A percentile compares a stretch with the other conserved stretches of the same genome.
Evolutionary conservation across 2,329 filamentous ascomycete species (phyloP).

Genomic region (Penicillium sp.): DNA sequence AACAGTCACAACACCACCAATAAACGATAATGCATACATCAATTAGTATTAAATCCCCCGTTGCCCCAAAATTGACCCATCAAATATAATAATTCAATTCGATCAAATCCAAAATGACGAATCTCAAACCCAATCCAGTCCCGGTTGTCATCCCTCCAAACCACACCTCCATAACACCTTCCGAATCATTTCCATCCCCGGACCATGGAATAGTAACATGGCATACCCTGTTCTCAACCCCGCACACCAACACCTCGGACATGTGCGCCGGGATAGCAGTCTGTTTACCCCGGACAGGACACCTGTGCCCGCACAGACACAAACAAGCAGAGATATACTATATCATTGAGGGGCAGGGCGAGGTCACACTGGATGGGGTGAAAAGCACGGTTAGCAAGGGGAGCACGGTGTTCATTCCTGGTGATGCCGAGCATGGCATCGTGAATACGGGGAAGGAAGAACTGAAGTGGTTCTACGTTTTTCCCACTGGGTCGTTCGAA

Average conservation of each 20-base stretch:
- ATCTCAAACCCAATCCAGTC: not conserved
- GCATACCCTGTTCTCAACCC: slow-evolving; percentile 43
- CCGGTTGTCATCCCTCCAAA: slow-evolving; percentile 6
- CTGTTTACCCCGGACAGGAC: slow-evolving; percentile 33
- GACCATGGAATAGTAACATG: slow-evolving; percentile 30
- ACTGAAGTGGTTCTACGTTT: slow-evolving; percentile 44
- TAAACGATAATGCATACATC: not conserved
- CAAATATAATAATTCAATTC: not conserved
- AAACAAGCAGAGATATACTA: slow-evolving; percentile 47
- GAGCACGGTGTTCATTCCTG: slow-evolving; percentile 43
- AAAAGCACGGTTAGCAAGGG: slow-evolving; percentile 35
- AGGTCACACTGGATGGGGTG: slow-evolving; percentile 40
- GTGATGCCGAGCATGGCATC: slow-evolving; percentile 46
- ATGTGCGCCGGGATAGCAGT: slow-evolving; percentile 41
- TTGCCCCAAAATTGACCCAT: no score
- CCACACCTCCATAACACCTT: slow-evolving; percentile 3
- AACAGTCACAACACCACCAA: not conserved
- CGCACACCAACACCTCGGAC: slow-evolving; percentile 34
- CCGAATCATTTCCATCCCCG: slow-evolving; percentile 18
- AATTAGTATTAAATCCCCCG: no score
- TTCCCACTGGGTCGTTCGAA: slow-evolving; percentile 38
- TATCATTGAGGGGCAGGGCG: slow-evolving; percentile 37
- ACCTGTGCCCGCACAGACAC: slow-evolving; percentile 42
- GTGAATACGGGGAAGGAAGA: slow-evolving; percentile 29
- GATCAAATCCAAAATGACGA: not conserved